These are phyloP conservation scores for Mycena leptocephala DNA, from an alignment of 768 basidiomycete species.

Conservation along the genomic window DNA sequence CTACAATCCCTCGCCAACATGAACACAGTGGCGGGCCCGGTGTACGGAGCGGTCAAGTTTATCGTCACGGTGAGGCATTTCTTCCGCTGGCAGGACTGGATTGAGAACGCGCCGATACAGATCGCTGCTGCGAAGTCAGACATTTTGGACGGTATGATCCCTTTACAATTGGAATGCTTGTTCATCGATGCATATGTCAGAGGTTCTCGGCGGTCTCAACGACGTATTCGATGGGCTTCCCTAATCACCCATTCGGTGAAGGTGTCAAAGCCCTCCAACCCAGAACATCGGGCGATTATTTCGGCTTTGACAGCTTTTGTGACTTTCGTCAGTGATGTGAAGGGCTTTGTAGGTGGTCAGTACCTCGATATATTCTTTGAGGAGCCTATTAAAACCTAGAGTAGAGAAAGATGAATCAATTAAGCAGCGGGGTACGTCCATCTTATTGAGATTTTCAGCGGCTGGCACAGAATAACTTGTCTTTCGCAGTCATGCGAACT, in stretches of 20 bases:
- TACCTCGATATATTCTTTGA: background rate
- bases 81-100: background rate
- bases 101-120: background rate
- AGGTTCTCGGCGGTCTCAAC: slow-evolving; percentile 16
- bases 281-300: slow-evolving; percentile 13
- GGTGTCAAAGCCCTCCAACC: background rate
- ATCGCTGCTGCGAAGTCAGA: slow-evolving; percentile 19
- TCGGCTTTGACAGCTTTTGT: slow-evolving; percentile 14
- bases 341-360: slow-evolving; percentile 5
- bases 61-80: slow-evolving; percentile 14
- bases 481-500: slow-evolving; percentile 13
- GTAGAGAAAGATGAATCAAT: slow-evolving; percentile 7
- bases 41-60: slow-evolving; percentile 7
- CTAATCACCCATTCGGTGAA: slow-evolving; percentile 4
- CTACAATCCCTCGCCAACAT: background rate
- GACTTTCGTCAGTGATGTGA: slow-evolving; percentile 3
- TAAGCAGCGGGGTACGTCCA: slow-evolving; percentile 1
- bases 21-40: background rate
- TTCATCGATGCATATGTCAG: background rate
- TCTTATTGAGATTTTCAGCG: background rate
- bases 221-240: slow-evolving; percentile 16
- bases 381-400: background rate
- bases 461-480: background rate
- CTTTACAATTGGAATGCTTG: background rate
- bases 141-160: slow-evolving; percentile 7